A percentile compares a stretch with the other conserved stretches of the same genome.
Conservation (phyloP, 2,329 filamentous ascomycete species). For the Trichoderma sp. region DNA sequence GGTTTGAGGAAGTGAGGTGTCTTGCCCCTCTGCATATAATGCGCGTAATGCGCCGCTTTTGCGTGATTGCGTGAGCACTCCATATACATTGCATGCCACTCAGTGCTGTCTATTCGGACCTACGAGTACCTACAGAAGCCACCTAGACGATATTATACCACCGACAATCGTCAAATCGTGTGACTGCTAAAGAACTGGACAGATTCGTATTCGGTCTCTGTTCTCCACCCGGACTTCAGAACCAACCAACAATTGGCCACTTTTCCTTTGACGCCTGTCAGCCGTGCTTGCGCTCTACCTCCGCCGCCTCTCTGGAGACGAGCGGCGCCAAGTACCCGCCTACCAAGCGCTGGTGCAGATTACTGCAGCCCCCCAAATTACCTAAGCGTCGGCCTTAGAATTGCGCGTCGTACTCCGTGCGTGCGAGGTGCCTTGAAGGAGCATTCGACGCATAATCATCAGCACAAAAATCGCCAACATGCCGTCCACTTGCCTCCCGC, state of each 20-base stretch:
- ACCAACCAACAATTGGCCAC: constrained; percentile 16
- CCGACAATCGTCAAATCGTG: background rate
- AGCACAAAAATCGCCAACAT: constrained; percentile 48
- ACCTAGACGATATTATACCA: background rate
- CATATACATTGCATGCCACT: background rate
- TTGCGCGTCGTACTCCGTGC: constrained; percentile 16
- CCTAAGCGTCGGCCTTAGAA: constrained; percentile 23
- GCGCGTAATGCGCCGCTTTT: constrained; percentile 19
- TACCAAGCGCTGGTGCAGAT: background rate
- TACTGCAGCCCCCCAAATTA: constrained; percentile 7
- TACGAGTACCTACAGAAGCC: background rate
- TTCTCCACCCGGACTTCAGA: background rate
- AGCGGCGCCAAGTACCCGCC: constrained; percentile 6
- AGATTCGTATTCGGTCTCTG: constrained; percentile 25
- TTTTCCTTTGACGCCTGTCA: constrained; percentile 16
- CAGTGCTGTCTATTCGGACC: background rate
- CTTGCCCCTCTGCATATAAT: constrained; percentile 24
- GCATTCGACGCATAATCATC: constrained; percentile 26
- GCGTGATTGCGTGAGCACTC: background rate
- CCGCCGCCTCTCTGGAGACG: constrained; percentile 9
- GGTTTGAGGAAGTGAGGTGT: background rate
- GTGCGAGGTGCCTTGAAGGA: constrained; percentile 22
- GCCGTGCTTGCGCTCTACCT: constrained; percentile 6
- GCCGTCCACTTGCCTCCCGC: constrained; percentile 91
- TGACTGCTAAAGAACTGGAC: background rate